These are phyloP conservation scores for Termitomyces sp. DNA, from an alignment of 768 basidiomycete species.

Conservation along the genomic window DNA sequence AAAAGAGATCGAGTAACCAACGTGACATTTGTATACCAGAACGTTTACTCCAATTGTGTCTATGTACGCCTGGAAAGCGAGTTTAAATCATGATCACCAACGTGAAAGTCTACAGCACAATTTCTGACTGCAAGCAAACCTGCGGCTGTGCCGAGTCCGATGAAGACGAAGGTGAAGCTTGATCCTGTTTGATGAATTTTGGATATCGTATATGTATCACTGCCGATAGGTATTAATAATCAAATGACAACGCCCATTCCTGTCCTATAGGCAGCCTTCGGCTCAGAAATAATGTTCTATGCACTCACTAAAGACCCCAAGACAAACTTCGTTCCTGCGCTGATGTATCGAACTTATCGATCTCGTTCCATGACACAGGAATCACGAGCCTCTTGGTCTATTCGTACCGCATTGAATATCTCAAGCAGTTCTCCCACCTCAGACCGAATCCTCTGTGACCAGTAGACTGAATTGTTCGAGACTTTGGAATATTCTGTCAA, in stretches of 20 bases:
- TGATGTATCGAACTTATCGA: neutral
- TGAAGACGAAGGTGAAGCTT: too few species aligned
- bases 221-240: neutral
- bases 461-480: neutral
- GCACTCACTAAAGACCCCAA: neutral
- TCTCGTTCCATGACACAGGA: neutral
- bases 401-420: neutral
- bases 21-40: too few species aligned
- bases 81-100: too few species aligned
- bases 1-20: too few species aligned
- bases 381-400: neutral
- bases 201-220: neutral
- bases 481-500: conserved; percentile 7
- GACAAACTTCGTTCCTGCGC: neutral
- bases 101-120: too few species aligned
- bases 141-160: too few species aligned
- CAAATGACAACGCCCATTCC: neutral
- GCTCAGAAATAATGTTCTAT: too few species aligned
- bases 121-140: too few species aligned
- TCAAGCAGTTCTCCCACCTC: neutral
- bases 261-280: neutral
- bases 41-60: too few species aligned
- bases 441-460: neutral
- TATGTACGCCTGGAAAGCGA: too few species aligned
- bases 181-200: neutral